Evolutionary conservation across 1,139 yeast genomes (phyloP).

Genomic region (Arxiozyma heterogenica): DNA sequence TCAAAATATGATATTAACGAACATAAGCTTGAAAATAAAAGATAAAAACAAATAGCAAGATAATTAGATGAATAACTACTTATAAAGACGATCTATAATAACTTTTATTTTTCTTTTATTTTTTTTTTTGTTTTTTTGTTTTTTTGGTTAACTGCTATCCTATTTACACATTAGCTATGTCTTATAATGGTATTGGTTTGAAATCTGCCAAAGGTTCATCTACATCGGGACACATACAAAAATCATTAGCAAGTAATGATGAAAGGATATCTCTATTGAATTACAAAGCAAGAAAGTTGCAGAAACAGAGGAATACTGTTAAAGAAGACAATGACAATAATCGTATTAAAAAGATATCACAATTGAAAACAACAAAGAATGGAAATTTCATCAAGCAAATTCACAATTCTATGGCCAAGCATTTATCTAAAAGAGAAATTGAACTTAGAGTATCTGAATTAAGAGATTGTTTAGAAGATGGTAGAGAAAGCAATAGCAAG

Average conservation of each 20-base stretch:
- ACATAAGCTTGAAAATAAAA: no score
- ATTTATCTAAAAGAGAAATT: conserved; percentile 11
- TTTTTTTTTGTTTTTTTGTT: no score
- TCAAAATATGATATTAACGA: no score
- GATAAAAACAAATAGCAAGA: no score
- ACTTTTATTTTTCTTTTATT: no score
- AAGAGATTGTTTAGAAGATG: conserved; percentile 21
- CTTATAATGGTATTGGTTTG: conserved; percentile 26
- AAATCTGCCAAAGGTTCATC: conserved; percentile 27
- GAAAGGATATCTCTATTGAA: neutral
- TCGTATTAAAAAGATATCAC: neutral
- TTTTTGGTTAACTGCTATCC: no score
- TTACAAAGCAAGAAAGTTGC: neutral
- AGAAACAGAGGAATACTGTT: neutral
- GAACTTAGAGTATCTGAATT: conserved; percentile 20
- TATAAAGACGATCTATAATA: no score
- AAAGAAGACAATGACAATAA: neutral
- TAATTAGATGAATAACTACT: no score
- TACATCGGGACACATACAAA: conserved; percentile 28
- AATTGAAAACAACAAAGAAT: neutral
- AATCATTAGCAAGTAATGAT: conserved; percentile 16
- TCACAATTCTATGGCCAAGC: conserved; percentile 1
- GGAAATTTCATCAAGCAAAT: neutral
- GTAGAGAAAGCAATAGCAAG: conserved; percentile 11
- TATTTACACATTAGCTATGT: conserved; percentile 8